Evolutionary conservation across 163 green algal genomes (phyloP).

Genomic region (Prototheca stagnorum): DNA sequence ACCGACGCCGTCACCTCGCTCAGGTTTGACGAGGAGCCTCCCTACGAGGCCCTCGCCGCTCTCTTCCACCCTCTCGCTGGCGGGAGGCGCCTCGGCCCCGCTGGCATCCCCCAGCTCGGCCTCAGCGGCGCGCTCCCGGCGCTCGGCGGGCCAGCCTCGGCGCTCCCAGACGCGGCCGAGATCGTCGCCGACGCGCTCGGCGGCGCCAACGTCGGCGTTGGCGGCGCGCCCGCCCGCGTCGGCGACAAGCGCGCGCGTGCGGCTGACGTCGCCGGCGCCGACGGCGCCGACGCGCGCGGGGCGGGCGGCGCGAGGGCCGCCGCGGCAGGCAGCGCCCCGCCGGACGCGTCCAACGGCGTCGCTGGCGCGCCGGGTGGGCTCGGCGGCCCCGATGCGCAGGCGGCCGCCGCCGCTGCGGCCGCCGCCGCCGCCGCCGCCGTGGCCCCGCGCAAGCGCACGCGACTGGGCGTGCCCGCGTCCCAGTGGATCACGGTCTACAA

Average conservation of each 20-base stretch:
- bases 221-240: conserved; percentile 25
- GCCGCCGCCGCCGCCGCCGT: background rate
- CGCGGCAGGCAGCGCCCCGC: background rate
- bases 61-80: conserved; percentile 37
- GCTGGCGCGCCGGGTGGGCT: too few relatives aligned
- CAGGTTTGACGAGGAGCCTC: conserved; percentile 86
- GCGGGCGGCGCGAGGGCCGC: background rate
- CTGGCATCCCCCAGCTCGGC: too few relatives aligned
- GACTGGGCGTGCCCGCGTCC: conserved; percentile 85
- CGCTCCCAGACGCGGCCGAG: too few relatives aligned
- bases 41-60: conserved; percentile 25
- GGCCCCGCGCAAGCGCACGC: conserved; percentile 43
- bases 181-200: too few relatives aligned
- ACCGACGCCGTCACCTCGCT: conserved; percentile 93
- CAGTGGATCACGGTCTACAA: conserved; percentile 99
- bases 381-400: too few relatives aligned
- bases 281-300: background rate
- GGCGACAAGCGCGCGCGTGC: background rate
- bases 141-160: too few relatives aligned
- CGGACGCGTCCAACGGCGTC: too few relatives aligned
- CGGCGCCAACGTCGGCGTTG: background rate
- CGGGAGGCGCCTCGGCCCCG: background rate
- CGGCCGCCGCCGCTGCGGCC: background rate
- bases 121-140: too few relatives aligned
- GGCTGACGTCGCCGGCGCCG: background rate